Base-by-base conservation (phyloP, 495 filamentous ascomycete genomes). In the Aspergillus haitiensis region DNA sequence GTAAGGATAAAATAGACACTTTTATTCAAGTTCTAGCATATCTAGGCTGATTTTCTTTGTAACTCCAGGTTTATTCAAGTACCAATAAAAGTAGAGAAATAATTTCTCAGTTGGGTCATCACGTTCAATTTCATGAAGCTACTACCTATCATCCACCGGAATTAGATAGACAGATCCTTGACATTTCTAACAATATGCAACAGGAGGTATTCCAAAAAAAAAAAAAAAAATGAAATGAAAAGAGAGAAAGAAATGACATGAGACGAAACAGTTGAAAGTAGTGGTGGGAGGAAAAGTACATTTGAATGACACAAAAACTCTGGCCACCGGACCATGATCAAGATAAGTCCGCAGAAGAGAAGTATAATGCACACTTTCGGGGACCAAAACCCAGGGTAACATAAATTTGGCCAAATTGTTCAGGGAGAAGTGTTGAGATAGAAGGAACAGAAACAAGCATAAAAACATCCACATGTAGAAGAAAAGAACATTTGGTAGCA, bases 341-440 rank as follows among this genome's bases (percentile, higher is more conserved):
- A 37, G 55, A 55, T 8, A 55, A 36, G 32, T 53, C 55, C 42
- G 27, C 15, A 36, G 42, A 37, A 50, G 47, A 59, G 49, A 61
- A 57, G 44, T 32, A 64, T 67, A 65, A 61, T 68, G 66, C 67
- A 68, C 64, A 70, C 33, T 55, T 55, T 65, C 59, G 60, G 56
- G 59, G 62, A 60, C 56, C 62, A 66, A 65, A 56, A 57, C 60
- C 62, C 64, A 63, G 62, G 64, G 62, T 65, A 66, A 66, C 66
- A 64, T 68, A 72, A 75, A 70, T 57, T 63, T 65, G 51, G 60
- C 45, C 58, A 55, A 57, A 61, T 54, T 55, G 59, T 56, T 39
- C 33, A 40, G 52, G 66, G 69, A 62, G 67, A 65, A 64, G 11
- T 61, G 59, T 33, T 47, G 63, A 18, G 37, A 36, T 45, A 36